phyloP scores from a whole-genome alignment of 106 monocot species.

The Phalaenopsis aphrodite region DNA sequence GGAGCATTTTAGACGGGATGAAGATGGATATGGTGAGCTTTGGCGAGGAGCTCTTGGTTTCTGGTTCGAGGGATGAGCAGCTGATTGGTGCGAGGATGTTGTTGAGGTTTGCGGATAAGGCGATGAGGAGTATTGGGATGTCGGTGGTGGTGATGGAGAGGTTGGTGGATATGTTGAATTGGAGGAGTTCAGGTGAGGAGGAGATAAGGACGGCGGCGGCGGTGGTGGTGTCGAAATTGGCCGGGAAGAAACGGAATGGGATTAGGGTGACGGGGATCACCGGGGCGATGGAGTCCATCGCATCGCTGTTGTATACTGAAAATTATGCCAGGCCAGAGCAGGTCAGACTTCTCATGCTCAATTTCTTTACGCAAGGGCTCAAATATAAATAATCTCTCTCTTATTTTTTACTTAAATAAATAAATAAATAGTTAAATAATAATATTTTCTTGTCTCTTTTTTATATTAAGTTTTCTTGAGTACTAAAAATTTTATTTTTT shows the following conservation, averaged over 20 bases:
- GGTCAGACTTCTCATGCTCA: neutral
- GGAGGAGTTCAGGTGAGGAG: slow-evolving; percentile 53
- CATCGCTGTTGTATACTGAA: slow-evolving; percentile 47
- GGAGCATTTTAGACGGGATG: slow-evolving; percentile 83
- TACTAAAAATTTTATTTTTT: too few relatives aligned
- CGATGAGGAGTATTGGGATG: slow-evolving; percentile 66
- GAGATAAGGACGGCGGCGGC: slow-evolving; percentile 56
- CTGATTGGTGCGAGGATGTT: slow-evolving; percentile 67
- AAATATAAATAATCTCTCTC: too few relatives aligned
- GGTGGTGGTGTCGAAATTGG: slow-evolving; percentile 49
- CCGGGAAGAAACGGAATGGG: slow-evolving; percentile 70
- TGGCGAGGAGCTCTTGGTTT: slow-evolving; percentile 50
- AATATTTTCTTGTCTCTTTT: too few relatives aligned
- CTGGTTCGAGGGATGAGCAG: slow-evolving; percentile 62
- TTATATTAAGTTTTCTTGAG: too few relatives aligned
- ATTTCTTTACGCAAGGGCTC: too few relatives aligned
- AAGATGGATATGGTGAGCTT: slow-evolving; percentile 86
- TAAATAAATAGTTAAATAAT: too few relatives aligned
- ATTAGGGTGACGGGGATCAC: slow-evolving; percentile 67
- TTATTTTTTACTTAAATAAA: too few relatives aligned
- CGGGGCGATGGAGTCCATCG: slow-evolving; percentile 76
- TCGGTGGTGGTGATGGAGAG: slow-evolving; percentile 46
- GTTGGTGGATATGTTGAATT: slow-evolving; percentile 78
- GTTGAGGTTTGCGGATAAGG: slow-evolving; percentile 30
- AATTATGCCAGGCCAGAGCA: slow-evolving; percentile 4